Evolutionary conservation across 805 yeast species (phyloP).

Genomic region (Lachancea mirantina): DNA sequence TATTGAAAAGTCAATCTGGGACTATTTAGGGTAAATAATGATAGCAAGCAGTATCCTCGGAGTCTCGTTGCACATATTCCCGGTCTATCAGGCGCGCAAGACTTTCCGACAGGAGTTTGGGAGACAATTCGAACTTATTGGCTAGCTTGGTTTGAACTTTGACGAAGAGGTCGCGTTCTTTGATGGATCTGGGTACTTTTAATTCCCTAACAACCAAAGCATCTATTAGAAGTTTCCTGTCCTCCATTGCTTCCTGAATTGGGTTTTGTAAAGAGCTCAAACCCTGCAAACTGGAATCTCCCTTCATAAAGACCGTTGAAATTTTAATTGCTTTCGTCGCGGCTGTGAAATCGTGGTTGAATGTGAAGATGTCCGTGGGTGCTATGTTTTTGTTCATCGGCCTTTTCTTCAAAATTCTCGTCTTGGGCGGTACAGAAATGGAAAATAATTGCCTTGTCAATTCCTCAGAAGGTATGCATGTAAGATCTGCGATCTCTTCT

Average conservation of each 20-base stretch:
- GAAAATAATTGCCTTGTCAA: constrained; percentile 73
- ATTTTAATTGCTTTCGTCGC: constrained; percentile 67
- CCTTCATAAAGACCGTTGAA: constrained; percentile 45
- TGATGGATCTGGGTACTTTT: constrained; percentile 61
- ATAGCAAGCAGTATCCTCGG: constrained; percentile 50
- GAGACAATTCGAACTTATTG: constrained; percentile 62
- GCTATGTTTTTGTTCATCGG: constrained; percentile 72
- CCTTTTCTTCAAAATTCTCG: constrained; percentile 62
- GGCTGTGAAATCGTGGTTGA: constrained; percentile 64
- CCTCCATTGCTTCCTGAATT: constrained; percentile 8
- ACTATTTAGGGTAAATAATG: constrained; percentile 12
- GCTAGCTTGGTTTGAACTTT: constrained; percentile 56
- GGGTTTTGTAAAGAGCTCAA: constrained; percentile 29
- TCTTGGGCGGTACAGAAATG: constrained; percentile 74
- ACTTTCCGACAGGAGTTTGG: constrained; percentile 59
- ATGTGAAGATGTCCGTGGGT: constrained; percentile 52
- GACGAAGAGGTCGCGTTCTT: constrained; percentile 59
- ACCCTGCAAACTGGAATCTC: constrained; percentile 27
- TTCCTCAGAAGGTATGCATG: constrained; percentile 69
- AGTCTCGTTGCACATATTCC: constrained; percentile 72
- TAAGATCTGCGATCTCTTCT: constrained; percentile 53
- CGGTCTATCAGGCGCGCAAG: constrained; percentile 70
- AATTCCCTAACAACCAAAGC: constrained; percentile 86
- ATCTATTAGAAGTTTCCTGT: constrained; percentile 46
- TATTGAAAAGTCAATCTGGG: constrained; percentile 12